A percentile compares a stretch with the other conserved stretches of the same genome.
Evolutionary conservation across 352 stramenopile genomes (phyloP).

Genomic region (Phytophthora kernoviae): DNA sequence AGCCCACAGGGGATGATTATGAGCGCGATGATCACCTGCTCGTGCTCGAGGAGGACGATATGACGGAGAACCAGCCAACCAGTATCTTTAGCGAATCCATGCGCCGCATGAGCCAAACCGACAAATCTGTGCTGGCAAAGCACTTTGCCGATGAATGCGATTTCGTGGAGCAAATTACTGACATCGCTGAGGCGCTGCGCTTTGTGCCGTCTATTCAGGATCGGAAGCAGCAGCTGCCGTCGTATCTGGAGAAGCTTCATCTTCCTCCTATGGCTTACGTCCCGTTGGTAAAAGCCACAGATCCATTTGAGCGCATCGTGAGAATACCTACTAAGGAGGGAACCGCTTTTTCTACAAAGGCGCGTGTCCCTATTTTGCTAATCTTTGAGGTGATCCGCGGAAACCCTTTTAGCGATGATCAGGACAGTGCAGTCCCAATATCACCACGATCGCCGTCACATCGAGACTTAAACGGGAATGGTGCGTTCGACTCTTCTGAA

Average conservation of each 20-base stretch:
- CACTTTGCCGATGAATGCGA: constrained; percentile 88
- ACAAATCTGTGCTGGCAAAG: constrained; percentile 83
- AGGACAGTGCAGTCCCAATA: constrained; percentile 32
- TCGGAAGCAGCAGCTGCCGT: constrained; percentile 77
- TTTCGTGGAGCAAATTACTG: constrained; percentile 90
- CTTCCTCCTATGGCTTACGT: constrained; percentile 90
- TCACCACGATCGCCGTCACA: constrained; percentile 64
- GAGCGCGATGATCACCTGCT: constrained; percentile 46
- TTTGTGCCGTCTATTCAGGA: constrained; percentile 84
- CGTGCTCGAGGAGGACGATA: constrained; percentile 74
- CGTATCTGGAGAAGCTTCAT: constrained; percentile 82
- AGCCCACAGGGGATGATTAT: constrained; percentile 41
- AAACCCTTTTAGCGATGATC: constrained; percentile 60
- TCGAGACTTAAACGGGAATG: constrained; percentile 38
- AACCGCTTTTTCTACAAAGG: constrained; percentile 88
- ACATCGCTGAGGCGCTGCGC: constrained; percentile 82
- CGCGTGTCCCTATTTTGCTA: constrained; percentile 84
- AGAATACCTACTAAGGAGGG: constrained; percentile 87
- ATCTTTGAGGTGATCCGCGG: constrained; percentile 90
- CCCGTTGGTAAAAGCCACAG: constrained; percentile 84
- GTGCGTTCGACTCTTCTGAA: constrained; percentile 45
- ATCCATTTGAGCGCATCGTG: constrained; percentile 89
- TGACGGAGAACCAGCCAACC: constrained; percentile 65
- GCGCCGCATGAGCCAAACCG: constrained; percentile 75
- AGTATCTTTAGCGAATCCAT: constrained; percentile 75